A percentile compares a stretch with the other conserved stretches of the same genome.
Evolutionary conservation across 495 filamentous ascomycete genomes (phyloP).

Genomic region (Hyphodiscus hymeniophilus): DNA sequence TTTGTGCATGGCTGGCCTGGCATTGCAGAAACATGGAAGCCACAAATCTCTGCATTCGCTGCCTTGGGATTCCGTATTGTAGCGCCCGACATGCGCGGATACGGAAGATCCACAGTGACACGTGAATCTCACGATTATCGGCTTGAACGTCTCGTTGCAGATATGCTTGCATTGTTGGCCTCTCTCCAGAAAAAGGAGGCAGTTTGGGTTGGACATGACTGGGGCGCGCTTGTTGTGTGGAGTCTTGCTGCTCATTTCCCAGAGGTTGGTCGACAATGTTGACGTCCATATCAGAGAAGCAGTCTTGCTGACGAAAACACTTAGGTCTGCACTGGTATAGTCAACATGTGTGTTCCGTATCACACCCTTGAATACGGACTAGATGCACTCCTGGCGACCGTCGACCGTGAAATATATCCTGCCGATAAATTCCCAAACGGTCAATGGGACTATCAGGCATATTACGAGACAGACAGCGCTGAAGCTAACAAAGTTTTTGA

Average conservation of each 20-base stretch:
- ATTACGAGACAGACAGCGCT: not conserved
- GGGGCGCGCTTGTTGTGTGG: not conserved
- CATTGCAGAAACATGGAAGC: not conserved
- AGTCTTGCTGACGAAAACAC: no score
- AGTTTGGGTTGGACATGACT: not conserved
- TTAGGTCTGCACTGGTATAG: no score
- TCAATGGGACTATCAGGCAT: not conserved
- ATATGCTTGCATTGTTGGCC: not conserved
- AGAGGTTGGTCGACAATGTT: not conserved
- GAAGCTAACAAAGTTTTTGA: not conserved
- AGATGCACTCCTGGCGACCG: not conserved
- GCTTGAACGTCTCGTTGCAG: not conserved
- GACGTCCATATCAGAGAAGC: no score
- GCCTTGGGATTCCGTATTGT: not conserved
- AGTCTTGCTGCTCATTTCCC: not conserved
- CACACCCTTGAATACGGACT: not conserved
- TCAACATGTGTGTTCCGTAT: not conserved
- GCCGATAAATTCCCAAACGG: not conserved
- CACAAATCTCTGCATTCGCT: not conserved
- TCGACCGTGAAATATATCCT: not conserved
- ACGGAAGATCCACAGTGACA: not conserved
- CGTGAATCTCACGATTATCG: not conserved
- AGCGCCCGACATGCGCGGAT: not conserved
- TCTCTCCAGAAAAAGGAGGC: not conserved
- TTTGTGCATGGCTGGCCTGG: not conserved